phyloP scores from a whole-genome alignment of 2,329 filamentous ascomycete species.

The Knufia petricola region DNA sequence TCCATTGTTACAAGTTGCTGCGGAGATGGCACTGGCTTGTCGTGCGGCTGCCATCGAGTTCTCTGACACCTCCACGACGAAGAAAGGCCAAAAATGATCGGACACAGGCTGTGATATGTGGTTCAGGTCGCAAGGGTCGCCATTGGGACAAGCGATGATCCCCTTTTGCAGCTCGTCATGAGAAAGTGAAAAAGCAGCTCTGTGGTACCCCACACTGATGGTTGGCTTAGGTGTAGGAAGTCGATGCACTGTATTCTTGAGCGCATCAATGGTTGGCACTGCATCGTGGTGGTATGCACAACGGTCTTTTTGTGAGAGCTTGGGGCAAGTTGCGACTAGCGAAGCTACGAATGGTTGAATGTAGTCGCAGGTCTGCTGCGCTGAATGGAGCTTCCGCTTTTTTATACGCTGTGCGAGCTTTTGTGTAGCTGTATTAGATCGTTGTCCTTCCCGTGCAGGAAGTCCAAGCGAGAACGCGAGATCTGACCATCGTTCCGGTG shows the following conservation, averaged over 20 bases:
- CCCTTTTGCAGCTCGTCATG: constrained; percentile 20
- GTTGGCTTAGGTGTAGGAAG: constrained; percentile 16
- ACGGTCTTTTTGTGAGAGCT: constrained; percentile 12
- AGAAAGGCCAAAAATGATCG: constrained; percentile 22
- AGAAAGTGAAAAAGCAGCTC: constrained; percentile 12
- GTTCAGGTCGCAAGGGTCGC: constrained; percentile 19
- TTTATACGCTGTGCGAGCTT: constrained; percentile 16
- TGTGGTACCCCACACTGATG: constrained; percentile 17
- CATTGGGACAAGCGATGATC: constrained; percentile 17
- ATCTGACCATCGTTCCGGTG: constrained; percentile 17
- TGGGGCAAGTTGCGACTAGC: constrained; percentile 12
- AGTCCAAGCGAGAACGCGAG: constrained; percentile 20
- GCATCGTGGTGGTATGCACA: constrained; percentile 14
- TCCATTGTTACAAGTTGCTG: constrained; percentile 21
- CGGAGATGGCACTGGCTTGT: constrained; percentile 15
- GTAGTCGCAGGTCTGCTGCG: constrained; percentile 13
- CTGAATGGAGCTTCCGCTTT: constrained; percentile 11
- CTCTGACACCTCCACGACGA: constrained; percentile 18
- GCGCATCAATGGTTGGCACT: constrained; percentile 15
- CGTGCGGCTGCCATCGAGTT: constrained; percentile 16
- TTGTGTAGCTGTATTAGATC: constrained; percentile 11
- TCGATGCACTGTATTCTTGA: constrained; percentile 16
- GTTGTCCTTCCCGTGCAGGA: constrained; percentile 12
- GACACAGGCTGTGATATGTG: constrained; percentile 19
- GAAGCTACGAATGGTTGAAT: constrained; percentile 14